Percentiles rank a stretch among this genome's conserved stretches.
phyloP scores from a whole-genome alignment of 2,329 filamentous ascomycete genomes.

The Ophiostoma novo-ulmi region DNA sequence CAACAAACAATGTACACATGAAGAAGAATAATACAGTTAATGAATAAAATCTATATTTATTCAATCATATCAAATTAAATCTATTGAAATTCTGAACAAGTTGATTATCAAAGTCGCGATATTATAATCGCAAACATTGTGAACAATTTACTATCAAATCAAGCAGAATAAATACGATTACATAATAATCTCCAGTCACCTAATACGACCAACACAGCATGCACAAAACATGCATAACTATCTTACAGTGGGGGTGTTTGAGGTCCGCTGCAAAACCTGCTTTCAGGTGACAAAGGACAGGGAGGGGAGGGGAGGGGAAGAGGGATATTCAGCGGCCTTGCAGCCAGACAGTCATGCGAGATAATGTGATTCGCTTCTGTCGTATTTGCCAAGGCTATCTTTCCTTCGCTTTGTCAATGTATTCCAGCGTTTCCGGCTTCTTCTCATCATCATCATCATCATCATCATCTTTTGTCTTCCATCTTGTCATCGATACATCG shows the following conservation, averaged over 20 bases:
- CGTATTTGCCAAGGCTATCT: not conserved
- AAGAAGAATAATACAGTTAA: too few species aligned
- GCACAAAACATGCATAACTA: not conserved
- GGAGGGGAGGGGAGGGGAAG: not conserved
- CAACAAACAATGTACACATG: too few species aligned
- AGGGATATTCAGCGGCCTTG: not conserved
- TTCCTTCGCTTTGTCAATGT: not conserved
- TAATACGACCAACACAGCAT: too few species aligned
- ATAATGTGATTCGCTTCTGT: not conserved
- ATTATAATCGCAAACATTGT: too few species aligned
- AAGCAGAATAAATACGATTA: not conserved
- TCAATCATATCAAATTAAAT: too few species aligned
- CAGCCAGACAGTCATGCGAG: not conserved
- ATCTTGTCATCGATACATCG: not conserved
- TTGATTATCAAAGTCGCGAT: too few species aligned
- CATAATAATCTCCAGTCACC: too few species aligned
- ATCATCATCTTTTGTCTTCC: not conserved
- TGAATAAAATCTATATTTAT: too few species aligned
- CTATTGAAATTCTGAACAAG: too few species aligned
- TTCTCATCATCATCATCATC: not conserved
- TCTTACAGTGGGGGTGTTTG: slow-evolving; percentile 2
- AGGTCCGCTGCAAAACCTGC: not conserved
- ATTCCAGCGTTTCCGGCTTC: not conserved
- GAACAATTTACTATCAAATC: not conserved
- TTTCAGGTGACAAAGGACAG: not conserved